phyloP scores from a whole-genome alignment of 352 stramenopile species.

The Globisporangium mamillatum region DNA sequence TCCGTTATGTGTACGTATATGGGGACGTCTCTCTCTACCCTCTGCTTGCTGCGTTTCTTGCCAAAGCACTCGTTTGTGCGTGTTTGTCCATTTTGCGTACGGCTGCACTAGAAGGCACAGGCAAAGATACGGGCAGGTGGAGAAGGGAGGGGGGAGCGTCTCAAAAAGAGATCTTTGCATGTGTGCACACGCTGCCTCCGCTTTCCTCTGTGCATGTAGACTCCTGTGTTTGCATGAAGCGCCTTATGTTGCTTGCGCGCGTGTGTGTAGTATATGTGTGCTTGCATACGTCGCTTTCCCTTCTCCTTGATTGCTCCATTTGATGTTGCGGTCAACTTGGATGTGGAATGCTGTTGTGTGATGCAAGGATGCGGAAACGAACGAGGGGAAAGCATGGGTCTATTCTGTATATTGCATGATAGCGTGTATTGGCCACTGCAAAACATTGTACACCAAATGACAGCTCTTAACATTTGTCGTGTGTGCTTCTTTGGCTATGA shows the following conservation, averaged over 20 bases:
- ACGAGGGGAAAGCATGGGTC: not conserved
- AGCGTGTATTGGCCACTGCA: not conserved
- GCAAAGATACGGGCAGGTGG: not conserved
- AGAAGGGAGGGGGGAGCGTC: not conserved
- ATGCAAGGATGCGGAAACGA: not conserved
- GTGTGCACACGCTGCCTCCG: not conserved
- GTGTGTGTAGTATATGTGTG: not conserved
- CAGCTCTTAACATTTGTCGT: not conserved
- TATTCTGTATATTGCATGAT: not conserved
- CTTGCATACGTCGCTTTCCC: not conserved
- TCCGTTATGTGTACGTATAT: not conserved
- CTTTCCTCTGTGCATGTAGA: not conserved
- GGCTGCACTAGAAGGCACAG: not conserved
- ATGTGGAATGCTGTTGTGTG: not conserved
- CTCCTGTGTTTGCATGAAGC: not conserved
- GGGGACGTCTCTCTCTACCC: not conserved
- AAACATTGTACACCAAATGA: not conserved
- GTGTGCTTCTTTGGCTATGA: not conserved
- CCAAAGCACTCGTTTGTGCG: not conserved
- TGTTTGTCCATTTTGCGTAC: not conserved
- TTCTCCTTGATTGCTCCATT: not conserved
- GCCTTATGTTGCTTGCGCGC: too few species aligned
- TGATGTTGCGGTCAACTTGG: not conserved
- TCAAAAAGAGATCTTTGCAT: not conserved
- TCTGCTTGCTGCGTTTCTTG: not conserved